phyloP scores from a whole-genome alignment of 1,284 basidiomycete genomes.

The Flammula alnicola region DNA sequence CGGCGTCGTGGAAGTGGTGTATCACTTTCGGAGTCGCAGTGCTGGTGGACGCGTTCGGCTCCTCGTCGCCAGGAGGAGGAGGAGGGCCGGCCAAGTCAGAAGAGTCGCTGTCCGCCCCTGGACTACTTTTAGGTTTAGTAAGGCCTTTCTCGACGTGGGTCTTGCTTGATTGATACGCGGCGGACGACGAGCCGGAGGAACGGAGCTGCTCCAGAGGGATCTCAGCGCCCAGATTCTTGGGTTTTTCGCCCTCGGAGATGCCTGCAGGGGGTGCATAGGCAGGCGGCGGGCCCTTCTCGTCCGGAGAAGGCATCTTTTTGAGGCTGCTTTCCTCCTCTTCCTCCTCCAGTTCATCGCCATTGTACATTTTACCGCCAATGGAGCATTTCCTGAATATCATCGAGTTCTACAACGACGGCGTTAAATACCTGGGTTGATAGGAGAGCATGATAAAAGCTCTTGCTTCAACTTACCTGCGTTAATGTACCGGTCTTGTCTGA shows the following conservation, averaged over 20 bases:
- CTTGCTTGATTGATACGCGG: constrained; percentile 2
- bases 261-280: constrained; percentile 5
- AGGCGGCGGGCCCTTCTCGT: constrained; percentile 16
- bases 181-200: constrained; percentile 22
- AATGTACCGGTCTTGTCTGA: constrained; percentile 98
- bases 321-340: constrained; percentile 31
- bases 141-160: constrained; percentile 10
- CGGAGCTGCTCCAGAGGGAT: constrained; percentile 22
- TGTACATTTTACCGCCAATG: constrained; percentile 83
- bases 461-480: constrained; percentile 64
- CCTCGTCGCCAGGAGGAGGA: too few species aligned
- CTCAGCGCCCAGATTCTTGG: constrained; percentile 2
- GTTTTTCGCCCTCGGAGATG: constrained; percentile 5
- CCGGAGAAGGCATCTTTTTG: constrained; percentile 1
- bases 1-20: constrained; percentile 61
- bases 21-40: constrained; percentile 39
- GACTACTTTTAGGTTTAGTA: too few species aligned
- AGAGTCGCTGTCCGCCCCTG: too few species aligned
- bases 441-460: constrained; percentile 1
- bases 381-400: constrained; percentile 98
- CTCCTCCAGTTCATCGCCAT: constrained; percentile 57
- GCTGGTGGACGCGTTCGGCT: too few species aligned
- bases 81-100: too few species aligned
- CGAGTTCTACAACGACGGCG: constrained; percentile 63
- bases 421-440: constrained; percentile 1